A percentile compares a stretch with the other conserved stretches of the same genome.
Evolutionary conservation across 2,329 filamentous ascomycete species (phyloP).

Genomic region (Penicillium sp.): DNA sequence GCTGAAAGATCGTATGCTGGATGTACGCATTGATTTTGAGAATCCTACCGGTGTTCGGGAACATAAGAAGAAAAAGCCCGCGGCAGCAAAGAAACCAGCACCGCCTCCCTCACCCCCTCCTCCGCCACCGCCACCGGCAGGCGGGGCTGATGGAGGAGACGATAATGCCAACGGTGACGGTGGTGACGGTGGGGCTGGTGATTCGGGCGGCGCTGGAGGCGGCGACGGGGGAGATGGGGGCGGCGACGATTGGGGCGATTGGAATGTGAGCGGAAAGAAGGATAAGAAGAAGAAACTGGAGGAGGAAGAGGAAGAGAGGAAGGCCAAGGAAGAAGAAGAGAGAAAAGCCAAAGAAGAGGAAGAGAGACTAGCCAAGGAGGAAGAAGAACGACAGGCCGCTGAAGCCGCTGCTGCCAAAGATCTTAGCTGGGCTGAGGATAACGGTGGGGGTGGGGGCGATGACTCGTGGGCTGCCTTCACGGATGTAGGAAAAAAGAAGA

Average conservation of each 20-base stretch:
- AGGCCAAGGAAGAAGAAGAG: slow-evolving; percentile 31
- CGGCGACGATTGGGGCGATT: slow-evolving; percentile 44
- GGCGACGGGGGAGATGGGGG: slow-evolving; percentile 33
- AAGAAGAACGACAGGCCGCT: slow-evolving; percentile 30
- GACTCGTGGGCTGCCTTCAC: slow-evolving; percentile 55
- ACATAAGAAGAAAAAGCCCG: slow-evolving; percentile 36
- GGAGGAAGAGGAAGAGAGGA: slow-evolving; percentile 34
- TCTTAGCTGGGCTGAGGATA: slow-evolving; percentile 49
- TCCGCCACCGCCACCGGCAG: slow-evolving; percentile 15
- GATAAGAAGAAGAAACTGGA: slow-evolving; percentile 32
- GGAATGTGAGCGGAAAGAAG: slow-evolving; percentile 35
- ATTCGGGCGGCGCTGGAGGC: slow-evolving; percentile 30
- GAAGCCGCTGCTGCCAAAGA: slow-evolving; percentile 33
- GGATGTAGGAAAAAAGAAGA: slow-evolving; percentile 55
- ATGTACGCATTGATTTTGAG: slow-evolving; percentile 28
- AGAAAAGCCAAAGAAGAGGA: slow-evolving; percentile 28
- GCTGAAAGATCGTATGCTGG: slow-evolving; percentile 8
- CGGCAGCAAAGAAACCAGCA: slow-evolving; percentile 17
- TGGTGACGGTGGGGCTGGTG: slow-evolving; percentile 34
- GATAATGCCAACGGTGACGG: slow-evolving; percentile 34
- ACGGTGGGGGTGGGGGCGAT: slow-evolving; percentile 40
- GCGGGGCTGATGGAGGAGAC: slow-evolving; percentile 42
- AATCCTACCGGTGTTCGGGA: slow-evolving; percentile 31
- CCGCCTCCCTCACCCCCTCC: slow-evolving; percentile 15
- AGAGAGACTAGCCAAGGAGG: slow-evolving; percentile 27